Evolutionary conservation across 345 rosid species (phyloP).

Genomic region (Brassica cretica): DNA sequence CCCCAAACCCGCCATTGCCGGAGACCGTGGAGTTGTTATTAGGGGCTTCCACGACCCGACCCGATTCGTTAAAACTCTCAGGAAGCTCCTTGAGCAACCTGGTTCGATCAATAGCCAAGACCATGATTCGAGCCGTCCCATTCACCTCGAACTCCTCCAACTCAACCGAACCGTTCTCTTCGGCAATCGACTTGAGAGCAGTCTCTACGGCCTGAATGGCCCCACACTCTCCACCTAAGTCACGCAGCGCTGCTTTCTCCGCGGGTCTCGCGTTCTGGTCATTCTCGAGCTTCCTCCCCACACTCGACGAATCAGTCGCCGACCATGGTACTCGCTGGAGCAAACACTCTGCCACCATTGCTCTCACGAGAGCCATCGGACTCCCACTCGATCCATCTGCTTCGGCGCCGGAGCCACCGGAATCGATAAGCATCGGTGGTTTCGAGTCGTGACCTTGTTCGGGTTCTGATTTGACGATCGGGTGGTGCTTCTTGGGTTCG

Average conservation of each 20-base stretch:
- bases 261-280: constrained; percentile 61
- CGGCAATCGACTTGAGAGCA: constrained; percentile 81
- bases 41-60: constrained; percentile 29
- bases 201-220: constrained; percentile 76
- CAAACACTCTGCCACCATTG: constrained; percentile 87
- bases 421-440: constrained; percentile 26
- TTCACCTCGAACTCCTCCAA: constrained; percentile 80
- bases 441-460: constrained; percentile 27
- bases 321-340: constrained; percentile 77
- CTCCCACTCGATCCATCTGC: constrained; percentile 51
- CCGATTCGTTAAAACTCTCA: constrained; percentile 47
- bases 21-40: constrained; percentile 15
- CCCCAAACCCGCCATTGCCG: constrained; percentile 28
- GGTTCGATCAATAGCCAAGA: constrained; percentile 71
- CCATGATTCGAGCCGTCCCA: constrained; percentile 86
- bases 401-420: constrained; percentile 13
- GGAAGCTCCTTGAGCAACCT: constrained; percentile 75
- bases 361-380: constrained; percentile 68
- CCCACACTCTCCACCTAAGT: constrained; percentile 82
- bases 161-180: constrained; percentile 80
- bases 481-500: constrained; percentile 41
- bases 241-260: constrained; percentile 80
- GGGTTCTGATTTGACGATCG: constrained; percentile 17
- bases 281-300: constrained; percentile 88
- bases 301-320: constrained; percentile 73